phyloP scores from a whole-genome alignment of 768 basidiomycete species.

The Holtermannia corniformis region DNA sequence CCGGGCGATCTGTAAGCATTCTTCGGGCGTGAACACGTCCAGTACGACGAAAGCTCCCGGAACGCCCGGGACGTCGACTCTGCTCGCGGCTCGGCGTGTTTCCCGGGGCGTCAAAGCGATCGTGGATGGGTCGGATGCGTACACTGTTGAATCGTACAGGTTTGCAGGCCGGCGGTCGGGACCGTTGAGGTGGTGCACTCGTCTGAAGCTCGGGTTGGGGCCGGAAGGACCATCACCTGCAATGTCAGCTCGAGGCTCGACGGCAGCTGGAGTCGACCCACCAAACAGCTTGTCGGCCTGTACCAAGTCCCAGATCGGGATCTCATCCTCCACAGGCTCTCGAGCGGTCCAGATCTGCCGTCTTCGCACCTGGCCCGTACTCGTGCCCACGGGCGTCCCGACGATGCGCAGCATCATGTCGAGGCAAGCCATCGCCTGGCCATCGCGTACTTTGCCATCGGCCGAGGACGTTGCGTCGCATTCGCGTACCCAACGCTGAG shows the following conservation, averaged over 20 bases:
- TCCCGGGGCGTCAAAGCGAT: constrained; percentile 38
- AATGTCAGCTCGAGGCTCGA: not conserved
- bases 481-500: constrained; percentile 52
- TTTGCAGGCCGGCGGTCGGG: constrained; percentile 51
- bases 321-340: constrained; percentile 18
- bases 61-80: constrained; percentile 46
- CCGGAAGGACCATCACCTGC: constrained; percentile 14
- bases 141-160: constrained; percentile 49
- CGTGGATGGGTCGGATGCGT: constrained; percentile 42
- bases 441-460: constrained; percentile 45
- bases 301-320: constrained; percentile 32
- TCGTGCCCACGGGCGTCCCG: constrained; percentile 10
- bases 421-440: constrained; percentile 46
- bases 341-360: constrained; percentile 30
- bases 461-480: constrained; percentile 50
- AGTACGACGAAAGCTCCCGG: constrained; percentile 49
- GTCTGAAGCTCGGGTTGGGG: constrained; percentile 22
- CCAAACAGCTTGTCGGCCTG: constrained; percentile 18
- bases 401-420: constrained; percentile 49
- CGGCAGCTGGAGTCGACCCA: constrained; percentile 4
- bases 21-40: constrained; percentile 46
- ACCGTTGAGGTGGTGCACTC: constrained; percentile 45
- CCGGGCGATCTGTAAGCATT: constrained; percentile 47
- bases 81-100: constrained; percentile 34
- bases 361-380: constrained; percentile 15